Conservation (phyloP, 148 eudicot species). For the Chenopodium album region DNA sequence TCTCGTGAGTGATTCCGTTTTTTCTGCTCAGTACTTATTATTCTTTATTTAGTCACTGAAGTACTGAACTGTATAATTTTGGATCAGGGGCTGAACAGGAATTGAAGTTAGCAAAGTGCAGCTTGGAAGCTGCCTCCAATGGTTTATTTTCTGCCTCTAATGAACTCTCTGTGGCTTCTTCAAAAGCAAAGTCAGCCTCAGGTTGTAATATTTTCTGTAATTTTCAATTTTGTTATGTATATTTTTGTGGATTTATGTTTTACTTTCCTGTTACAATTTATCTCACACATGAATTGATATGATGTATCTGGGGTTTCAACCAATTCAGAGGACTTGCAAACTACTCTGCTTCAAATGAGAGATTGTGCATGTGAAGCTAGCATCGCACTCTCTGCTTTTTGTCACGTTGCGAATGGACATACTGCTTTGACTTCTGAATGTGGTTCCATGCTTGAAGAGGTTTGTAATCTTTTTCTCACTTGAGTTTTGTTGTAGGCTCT, state of each 20-base stretch:
- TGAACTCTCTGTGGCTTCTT: constrained; percentile 76
- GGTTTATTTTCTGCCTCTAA: constrained; percentile 67
- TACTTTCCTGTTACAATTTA: not conserved
- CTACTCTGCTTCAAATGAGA: constrained; percentile 81
- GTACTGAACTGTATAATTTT: constrained; percentile 12
- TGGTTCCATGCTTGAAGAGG: constrained; percentile 99
- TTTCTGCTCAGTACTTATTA: not conserved
- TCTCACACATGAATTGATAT: constrained; percentile 10
- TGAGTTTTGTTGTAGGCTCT: constrained; percentile 4
- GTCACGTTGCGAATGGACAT: constrained; percentile 57
- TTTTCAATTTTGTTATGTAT: not conserved
- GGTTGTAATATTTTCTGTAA: constrained; percentile 38
- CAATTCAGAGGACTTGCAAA: constrained; percentile 77
- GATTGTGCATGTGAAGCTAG: constrained; percentile 89
- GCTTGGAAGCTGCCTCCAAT: constrained; percentile 79
- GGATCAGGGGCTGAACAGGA: constrained; percentile 82
- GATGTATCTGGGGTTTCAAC: constrained; percentile 19
- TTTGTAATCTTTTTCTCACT: constrained; percentile 16
- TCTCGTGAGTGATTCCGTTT: constrained; percentile 56
- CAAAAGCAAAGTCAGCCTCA: constrained; percentile 81
- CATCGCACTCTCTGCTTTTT: constrained; percentile 68
- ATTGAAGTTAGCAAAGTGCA: constrained; percentile 75
- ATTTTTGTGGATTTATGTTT: not conserved
- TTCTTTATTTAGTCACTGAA: not conserved
- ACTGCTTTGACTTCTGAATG: constrained; percentile 93